Evolutionary conservation across 148 eudicot genomes (phyloP).

Genomic region (Dysphania ambrosioides): DNA sequence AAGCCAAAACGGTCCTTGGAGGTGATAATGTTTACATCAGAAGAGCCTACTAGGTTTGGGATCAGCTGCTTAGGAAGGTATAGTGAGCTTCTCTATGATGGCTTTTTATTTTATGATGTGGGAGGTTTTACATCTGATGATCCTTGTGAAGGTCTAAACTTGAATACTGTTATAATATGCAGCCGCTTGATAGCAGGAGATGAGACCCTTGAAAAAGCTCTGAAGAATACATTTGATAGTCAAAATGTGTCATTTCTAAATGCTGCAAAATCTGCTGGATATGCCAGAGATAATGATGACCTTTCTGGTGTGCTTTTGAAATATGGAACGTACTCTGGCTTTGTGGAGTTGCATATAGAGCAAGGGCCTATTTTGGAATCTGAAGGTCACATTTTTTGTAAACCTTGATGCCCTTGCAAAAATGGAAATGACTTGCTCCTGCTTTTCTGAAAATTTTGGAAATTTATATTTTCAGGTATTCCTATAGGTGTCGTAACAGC

Average conservation of each 20-base stretch:
- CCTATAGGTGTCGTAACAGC: conserved; percentile 93
- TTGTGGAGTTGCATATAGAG: conserved; percentile 92
- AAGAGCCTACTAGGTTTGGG: conserved; percentile 96
- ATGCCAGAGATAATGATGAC: conserved; percentile 47
- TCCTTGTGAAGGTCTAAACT: conserved; percentile 1
- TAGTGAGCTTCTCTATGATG: conserved; percentile 5
- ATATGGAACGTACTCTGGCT: conserved; percentile 67
- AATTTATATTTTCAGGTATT: conserved; percentile 39
- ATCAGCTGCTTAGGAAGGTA: conserved; percentile 98
- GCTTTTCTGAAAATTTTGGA: background rate
- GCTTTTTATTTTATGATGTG: background rate
- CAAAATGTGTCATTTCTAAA: conserved; percentile 68
- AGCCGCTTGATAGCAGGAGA: conserved; percentile 95
- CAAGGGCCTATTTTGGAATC: conserved; percentile 93
- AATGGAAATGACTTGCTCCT: conserved; percentile 1
- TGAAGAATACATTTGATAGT: conserved; percentile 66
- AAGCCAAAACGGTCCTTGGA: conserved; percentile 87
- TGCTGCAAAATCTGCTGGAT: conserved; percentile 82
- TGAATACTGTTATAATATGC: conserved; percentile 27
- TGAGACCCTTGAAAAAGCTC: conserved; percentile 56
- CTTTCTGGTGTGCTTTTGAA: conserved; percentile 54
- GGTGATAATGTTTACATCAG: conserved; percentile 97
- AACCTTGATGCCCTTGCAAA: background rate
- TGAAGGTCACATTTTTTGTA: conserved; percentile 49
- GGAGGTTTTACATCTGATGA: background rate